A percentile compares a stretch with the other conserved stretches of the same genome.
phyloP scores from a whole-genome alignment of 139 green algal species.

The Haematococcus sp. region DNA sequence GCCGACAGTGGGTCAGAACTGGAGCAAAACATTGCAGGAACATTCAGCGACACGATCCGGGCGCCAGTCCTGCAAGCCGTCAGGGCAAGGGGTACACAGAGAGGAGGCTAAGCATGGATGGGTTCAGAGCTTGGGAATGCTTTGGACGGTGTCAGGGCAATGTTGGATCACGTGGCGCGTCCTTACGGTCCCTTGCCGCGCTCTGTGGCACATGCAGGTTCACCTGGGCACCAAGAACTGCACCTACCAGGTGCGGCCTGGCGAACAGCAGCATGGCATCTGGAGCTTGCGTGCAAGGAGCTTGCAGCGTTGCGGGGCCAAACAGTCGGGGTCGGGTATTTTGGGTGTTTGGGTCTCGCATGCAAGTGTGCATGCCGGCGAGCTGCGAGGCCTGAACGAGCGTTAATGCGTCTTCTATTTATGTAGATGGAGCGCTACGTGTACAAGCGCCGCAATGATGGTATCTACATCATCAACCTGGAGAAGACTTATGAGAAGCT shows the following conservation, averaged over 20 bases:
- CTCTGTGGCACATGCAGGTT: slow-evolving; percentile 7
- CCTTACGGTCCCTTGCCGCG: too few species aligned
- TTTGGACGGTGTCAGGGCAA: too few species aligned
- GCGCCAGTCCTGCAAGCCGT: too few species aligned
- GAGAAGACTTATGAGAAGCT: slow-evolving; percentile 99
- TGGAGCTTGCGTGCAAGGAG: background rate
- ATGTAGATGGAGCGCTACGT: slow-evolving; percentile 96
- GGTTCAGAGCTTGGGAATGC: too few species aligned
- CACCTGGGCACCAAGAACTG: slow-evolving; percentile 90
- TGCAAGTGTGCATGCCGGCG: background rate
- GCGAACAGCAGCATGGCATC: background rate
- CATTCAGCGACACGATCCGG: too few species aligned
- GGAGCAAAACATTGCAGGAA: too few species aligned
- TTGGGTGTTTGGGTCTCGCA: background rate
- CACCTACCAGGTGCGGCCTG: slow-evolving; percentile 5
- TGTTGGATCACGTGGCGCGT: too few species aligned
- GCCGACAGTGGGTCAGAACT: too few species aligned
- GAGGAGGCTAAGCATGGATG: too few species aligned
- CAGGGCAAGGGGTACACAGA: too few species aligned
- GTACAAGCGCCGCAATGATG: slow-evolving; percentile 79
- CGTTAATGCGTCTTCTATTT: background rate
- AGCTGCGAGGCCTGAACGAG: slow-evolving; percentile 2
- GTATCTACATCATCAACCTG: slow-evolving; percentile 99
- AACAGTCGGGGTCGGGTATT: background rate
- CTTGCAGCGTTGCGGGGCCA: background rate